phyloP scores from a whole-genome alignment of 2,329 filamentous ascomycete genomes.

The Colletotrichum siamense region DNA sequence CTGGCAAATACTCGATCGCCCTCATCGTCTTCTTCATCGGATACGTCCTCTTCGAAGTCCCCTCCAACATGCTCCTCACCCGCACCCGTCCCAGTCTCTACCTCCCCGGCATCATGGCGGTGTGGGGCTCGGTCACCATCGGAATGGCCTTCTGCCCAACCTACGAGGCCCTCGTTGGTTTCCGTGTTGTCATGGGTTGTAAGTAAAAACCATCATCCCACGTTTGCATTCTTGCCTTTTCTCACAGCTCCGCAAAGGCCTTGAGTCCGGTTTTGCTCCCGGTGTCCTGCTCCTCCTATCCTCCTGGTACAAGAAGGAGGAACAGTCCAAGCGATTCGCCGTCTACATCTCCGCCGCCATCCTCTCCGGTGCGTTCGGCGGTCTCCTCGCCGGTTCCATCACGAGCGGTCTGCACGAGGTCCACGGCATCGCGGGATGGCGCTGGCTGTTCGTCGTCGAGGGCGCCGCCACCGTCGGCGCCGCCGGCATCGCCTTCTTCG shows the following conservation, averaged over 20 bases:
- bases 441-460: conserved; percentile 66
- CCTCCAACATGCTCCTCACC: conserved; percentile 72
- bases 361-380: conserved; percentile 70
- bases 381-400: conserved; percentile 66
- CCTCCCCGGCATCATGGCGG: conserved; percentile 69
- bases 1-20: conserved; percentile 64
- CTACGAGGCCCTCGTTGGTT: conserved; percentile 30
- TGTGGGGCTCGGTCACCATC: conserved; percentile 38
- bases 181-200: conserved; percentile 54
- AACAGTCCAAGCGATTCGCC: conserved; percentile 46
- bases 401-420: conserved; percentile 58
- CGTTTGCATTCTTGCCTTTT: neutral
- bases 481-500: conserved; percentile 67
- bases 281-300: conserved; percentile 67
- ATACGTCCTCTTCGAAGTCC: conserved; percentile 68
- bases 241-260: conserved; percentile 49
- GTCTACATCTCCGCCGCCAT: conserved; percentile 78
- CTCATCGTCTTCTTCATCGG: conserved; percentile 72
- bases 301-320: conserved; percentile 64
- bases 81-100: conserved; percentile 67
- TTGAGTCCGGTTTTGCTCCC: conserved; percentile 65
- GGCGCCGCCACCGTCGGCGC: conserved; percentile 69
- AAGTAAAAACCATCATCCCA: neutral
- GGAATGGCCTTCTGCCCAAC: conserved; percentile 33
- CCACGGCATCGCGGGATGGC: conserved; percentile 52